These are phyloP conservation scores for Yamadazyma taylorii DNA, from an alignment of 1,139 yeast genomes.

Conservation along the genomic window DNA sequence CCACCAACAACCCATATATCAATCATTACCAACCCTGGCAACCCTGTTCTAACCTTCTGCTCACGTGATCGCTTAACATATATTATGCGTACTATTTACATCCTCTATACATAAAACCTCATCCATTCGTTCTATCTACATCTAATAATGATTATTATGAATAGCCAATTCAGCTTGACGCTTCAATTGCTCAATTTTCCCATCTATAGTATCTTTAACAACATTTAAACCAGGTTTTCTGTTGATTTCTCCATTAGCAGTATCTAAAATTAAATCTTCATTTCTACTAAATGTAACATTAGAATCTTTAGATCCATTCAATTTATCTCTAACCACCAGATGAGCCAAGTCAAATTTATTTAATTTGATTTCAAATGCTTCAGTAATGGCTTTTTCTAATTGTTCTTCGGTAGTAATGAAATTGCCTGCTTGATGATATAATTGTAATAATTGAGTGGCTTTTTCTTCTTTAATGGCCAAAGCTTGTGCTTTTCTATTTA, in stretches of 20 bases:
- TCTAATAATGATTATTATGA: slow-evolving; percentile 7
- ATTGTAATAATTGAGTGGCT: slow-evolving; percentile 59
- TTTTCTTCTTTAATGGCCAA: slow-evolving; percentile 40
- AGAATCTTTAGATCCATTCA: slow-evolving; percentile 31
- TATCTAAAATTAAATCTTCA: slow-evolving; percentile 38
- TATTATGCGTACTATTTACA: too few species aligned
- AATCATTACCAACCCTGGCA: too few species aligned
- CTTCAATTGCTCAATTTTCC: slow-evolving; percentile 36
- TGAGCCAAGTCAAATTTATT: slow-evolving; percentile 38
- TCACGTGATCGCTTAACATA: too few species aligned
- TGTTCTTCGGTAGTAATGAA: slow-evolving; percentile 68
- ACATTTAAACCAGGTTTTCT: slow-evolving; percentile 51
- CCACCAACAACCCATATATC: too few species aligned
- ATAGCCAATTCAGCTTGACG: slow-evolving; percentile 31
- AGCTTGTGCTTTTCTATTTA: slow-evolving; percentile 37
- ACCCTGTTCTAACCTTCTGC: too few species aligned
- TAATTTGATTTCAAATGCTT: slow-evolving; percentile 52
- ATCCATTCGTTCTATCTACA: slow-evolving; percentile 6
- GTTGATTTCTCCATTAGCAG: slow-evolving; percentile 36
- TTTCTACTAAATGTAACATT: slow-evolving; percentile 28
- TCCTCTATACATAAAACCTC: too few species aligned
- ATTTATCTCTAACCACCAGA: slow-evolving; percentile 36
- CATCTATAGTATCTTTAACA: slow-evolving; percentile 40
- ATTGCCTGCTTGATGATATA: slow-evolving; percentile 68
- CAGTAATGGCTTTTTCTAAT: slow-evolving; percentile 54